Evolutionary conservation across 2,329 filamentous ascomycete species (phyloP).

Genomic region (Verticillium longisporum): DNA sequence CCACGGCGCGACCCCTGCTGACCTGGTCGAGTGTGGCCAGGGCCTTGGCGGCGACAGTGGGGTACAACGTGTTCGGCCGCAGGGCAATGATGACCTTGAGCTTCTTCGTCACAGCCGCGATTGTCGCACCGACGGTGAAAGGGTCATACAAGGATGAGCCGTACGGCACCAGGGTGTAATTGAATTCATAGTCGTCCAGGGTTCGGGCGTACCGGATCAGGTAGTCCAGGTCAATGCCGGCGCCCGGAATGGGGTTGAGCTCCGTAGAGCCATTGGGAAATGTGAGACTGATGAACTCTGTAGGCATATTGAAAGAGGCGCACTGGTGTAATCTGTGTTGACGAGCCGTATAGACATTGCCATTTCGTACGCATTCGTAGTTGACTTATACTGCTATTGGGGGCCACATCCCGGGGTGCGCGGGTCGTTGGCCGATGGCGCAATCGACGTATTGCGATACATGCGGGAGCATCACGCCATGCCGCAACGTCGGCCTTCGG

Average conservation of each 20-base stretch:
- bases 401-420: neutral
- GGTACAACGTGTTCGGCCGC: constrained; percentile 54
- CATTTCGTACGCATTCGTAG: neutral
- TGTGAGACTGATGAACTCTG: constrained; percentile 53
- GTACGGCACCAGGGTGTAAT: constrained; percentile 56
- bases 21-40: constrained; percentile 56
- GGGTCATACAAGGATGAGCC: constrained; percentile 48
- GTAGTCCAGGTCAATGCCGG: constrained; percentile 47
- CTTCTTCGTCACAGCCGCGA: constrained; percentile 49
- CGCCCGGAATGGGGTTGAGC: constrained; percentile 42
- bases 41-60: constrained; percentile 55
- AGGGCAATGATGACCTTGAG: constrained; percentile 56
- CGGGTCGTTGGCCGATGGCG: constrained; percentile 7
- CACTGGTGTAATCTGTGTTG: neutral
- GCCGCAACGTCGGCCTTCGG: constrained; percentile 11
- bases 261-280: constrained; percentile 52
- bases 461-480: constrained; percentile 18
- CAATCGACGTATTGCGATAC: constrained; percentile 13
- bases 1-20: constrained; percentile 48
- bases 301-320: constrained; percentile 25
- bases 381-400: neutral
- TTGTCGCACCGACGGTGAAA: constrained; percentile 52
- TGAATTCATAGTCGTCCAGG: constrained; percentile 54
- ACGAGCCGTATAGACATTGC: no score
- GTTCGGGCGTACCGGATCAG: constrained; percentile 48